These are phyloP conservation scores for Tricholoma sp. DNA, from an alignment of 768 basidiomycete species.

Conservation along the genomic window DNA sequence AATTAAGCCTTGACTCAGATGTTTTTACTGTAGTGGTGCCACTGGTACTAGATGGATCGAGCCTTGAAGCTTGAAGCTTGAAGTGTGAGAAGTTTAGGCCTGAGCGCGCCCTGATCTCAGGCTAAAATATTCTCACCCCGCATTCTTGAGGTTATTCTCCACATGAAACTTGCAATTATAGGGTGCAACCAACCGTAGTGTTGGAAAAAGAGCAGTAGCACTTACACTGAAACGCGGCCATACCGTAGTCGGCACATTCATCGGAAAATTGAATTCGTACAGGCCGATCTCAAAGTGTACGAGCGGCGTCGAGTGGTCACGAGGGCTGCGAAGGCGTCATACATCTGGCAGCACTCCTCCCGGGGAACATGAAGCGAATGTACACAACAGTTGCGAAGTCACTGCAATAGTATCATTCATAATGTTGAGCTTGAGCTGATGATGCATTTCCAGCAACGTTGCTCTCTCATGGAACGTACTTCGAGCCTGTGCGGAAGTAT, in stretches of 20 bases:
- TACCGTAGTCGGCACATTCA: constrained; percentile 39
- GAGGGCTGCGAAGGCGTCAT: constrained; percentile 51
- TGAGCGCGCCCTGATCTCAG: too few relatives aligned
- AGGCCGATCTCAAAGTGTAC: constrained; percentile 46
- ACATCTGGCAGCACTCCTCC: constrained; percentile 48
- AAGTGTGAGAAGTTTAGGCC: too few relatives aligned
- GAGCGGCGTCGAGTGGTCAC: constrained; percentile 38
- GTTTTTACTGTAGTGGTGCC: too few relatives aligned
- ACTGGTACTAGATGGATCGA: too few relatives aligned
- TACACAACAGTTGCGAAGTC: constrained; percentile 49
- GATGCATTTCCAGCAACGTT: constrained; percentile 43
- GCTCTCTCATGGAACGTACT: constrained; percentile 68
- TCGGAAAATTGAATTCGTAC: constrained; percentile 35
- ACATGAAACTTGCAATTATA: constrained; percentile 51
- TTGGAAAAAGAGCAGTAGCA: constrained; percentile 48
- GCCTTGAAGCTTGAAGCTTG: too few relatives aligned
- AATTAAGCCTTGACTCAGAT: too few relatives aligned
- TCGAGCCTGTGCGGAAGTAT: constrained; percentile 61
- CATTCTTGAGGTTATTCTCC: background rate
- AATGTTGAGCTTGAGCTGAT: background rate
- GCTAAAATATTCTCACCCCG: background rate
- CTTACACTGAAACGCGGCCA: constrained; percentile 46
- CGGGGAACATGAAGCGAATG: constrained; percentile 48
- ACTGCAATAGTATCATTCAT: background rate
- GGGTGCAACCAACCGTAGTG: constrained; percentile 54